Percentiles rank a stretch among this genome's conserved stretches.
phyloP scores from a whole-genome alignment of 768 basidiomycete genomes.

The Amanita inopinata region DNA sequence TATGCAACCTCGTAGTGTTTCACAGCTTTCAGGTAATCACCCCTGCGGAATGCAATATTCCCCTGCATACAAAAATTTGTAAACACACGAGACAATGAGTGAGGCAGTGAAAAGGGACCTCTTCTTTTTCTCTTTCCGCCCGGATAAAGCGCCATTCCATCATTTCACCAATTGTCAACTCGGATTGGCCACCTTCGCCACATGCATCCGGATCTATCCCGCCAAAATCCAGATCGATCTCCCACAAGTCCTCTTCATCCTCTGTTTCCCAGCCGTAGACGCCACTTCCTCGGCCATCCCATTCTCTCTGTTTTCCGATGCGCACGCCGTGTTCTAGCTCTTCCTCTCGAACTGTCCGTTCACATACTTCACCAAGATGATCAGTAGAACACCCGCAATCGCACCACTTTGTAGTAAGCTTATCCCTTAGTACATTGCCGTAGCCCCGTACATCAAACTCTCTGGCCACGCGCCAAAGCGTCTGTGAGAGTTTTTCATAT shows the following conservation, averaged over 20 bases:
- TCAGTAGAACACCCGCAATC: slow-evolving; percentile 77
- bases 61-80: slow-evolving; percentile 32
- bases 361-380: slow-evolving; percentile 69
- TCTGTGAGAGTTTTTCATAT: slow-evolving; percentile 53
- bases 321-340: slow-evolving; percentile 51
- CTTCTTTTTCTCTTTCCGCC: slow-evolving; percentile 65
- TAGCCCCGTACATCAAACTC: slow-evolving; percentile 71
- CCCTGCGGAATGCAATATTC: slow-evolving; percentile 57
- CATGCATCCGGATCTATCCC: slow-evolving; percentile 41
- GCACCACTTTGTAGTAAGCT: slow-evolving; percentile 69
- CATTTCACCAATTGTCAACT: slow-evolving; percentile 64
- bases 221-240: slow-evolving; percentile 58
- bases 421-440: slow-evolving; percentile 58
- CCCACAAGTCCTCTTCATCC: slow-evolving; percentile 74
- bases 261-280: slow-evolving; percentile 66
- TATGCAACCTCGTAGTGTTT: slow-evolving; percentile 50
- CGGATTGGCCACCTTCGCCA: slow-evolving; percentile 31
- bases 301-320: slow-evolving; percentile 61
- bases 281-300: slow-evolving; percentile 70
- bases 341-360: slow-evolving; percentile 60
- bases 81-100: slow-evolving; percentile 7
- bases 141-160: slow-evolving; percentile 67
- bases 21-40: slow-evolving; percentile 46
- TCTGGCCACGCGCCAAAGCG: slow-evolving; percentile 59
- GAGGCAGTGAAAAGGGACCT: slow-evolving; percentile 34